phyloP scores from a whole-genome alignment of 805 yeast genomes.

The Cyberlindnera petersonii region DNA sequence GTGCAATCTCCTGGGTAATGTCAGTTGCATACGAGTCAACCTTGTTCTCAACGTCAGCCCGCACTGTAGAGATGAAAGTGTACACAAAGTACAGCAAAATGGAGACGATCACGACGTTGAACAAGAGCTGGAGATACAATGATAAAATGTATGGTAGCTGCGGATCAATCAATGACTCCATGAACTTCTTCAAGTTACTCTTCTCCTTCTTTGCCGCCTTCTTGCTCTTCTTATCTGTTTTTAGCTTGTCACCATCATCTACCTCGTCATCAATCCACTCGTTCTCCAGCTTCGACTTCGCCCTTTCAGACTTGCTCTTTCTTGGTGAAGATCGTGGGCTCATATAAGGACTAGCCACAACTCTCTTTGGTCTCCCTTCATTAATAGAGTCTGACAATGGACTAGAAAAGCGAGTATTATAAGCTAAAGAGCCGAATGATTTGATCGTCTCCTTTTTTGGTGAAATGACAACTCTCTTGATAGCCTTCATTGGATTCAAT shows the following conservation, averaged over 20 bases:
- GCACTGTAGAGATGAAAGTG: constrained; percentile 51
- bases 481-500: constrained; percentile 32
- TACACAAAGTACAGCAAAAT: constrained; percentile 48
- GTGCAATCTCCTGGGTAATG: constrained; percentile 57
- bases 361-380: constrained; percentile 16
- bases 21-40: constrained; percentile 60
- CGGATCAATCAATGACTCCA: constrained; percentile 36
- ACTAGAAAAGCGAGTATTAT: constrained; percentile 18
- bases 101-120: constrained; percentile 51
- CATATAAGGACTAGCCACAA: constrained; percentile 21
- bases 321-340: constrained; percentile 16
- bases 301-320: constrained; percentile 7
- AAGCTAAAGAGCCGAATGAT: constrained; percentile 3
- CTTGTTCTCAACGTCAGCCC: constrained; percentile 67
- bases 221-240: constrained; percentile 4
- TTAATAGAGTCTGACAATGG: constrained; percentile 25
- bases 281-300: constrained; percentile 1
- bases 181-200: constrained; percentile 10
- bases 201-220: constrained; percentile 7
- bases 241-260: constrained; percentile 18
- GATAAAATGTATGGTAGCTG: constrained; percentile 53
- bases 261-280: constrained; percentile 27
- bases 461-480: constrained; percentile 32
- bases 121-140: constrained; percentile 57
- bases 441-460: constrained; percentile 30